Evolutionary conservation across 306 rosid genomes (phyloP).

Genomic region (Malus sieversii): DNA sequence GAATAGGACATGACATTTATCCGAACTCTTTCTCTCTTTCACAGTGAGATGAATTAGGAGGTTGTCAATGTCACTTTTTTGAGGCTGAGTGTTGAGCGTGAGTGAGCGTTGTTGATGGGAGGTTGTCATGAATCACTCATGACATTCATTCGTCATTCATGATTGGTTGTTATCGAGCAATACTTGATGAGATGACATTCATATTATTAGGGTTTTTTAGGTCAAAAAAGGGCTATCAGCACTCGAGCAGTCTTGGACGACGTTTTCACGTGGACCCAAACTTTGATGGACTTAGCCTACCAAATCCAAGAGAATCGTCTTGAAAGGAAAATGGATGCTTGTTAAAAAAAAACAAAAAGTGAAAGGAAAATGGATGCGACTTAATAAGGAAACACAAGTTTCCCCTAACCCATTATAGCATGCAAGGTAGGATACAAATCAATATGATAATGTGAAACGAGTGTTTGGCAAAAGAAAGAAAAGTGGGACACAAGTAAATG

Average conservation of each 20-base stretch:
- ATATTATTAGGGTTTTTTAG: constrained; percentile 13
- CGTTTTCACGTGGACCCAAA: constrained; percentile 16
- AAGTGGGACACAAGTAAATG: too few relatives aligned
- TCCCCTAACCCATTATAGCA: too few relatives aligned
- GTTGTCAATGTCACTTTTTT: constrained; percentile 28
- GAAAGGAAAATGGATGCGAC: neutral
- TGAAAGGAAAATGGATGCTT: neutral
- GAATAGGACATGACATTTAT: too few relatives aligned
- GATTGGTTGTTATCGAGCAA: constrained; percentile 11
- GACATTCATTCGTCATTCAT: neutral
- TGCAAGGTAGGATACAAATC: too few relatives aligned
- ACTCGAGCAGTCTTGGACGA: constrained; percentile 9
- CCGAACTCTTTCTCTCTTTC: neutral
- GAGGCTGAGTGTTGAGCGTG: neutral
- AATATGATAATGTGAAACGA: too few relatives aligned
- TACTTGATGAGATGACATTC: constrained; percentile 12
- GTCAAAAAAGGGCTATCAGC: constrained; percentile 27
- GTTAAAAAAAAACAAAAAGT: too few relatives aligned
- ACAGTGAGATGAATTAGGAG: constrained; percentile 19
- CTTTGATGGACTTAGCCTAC: constrained; percentile 27
- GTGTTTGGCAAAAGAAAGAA: too few relatives aligned
- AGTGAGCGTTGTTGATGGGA: constrained; percentile 31
- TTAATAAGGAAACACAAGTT: too few relatives aligned
- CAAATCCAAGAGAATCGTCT: constrained; percentile 13
- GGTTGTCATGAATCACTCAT: constrained; percentile 9